phyloP scores from a whole-genome alignment of 768 basidiomycete species.

The Cantharellus cinnabarinus region DNA sequence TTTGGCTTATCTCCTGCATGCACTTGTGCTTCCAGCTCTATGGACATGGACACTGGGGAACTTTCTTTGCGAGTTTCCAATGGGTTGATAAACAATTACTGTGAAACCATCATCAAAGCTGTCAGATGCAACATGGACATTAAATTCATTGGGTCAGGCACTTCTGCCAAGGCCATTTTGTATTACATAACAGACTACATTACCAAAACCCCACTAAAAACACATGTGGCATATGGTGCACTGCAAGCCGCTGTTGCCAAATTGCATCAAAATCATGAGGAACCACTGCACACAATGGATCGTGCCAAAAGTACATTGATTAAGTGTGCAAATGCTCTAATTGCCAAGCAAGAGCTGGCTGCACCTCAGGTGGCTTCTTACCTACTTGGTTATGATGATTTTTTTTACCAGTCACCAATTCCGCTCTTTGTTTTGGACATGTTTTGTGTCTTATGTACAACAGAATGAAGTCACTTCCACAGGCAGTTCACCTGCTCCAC shows the following conservation, averaged over 20 bases:
- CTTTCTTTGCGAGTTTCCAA: constrained; percentile 18
- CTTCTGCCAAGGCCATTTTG: constrained; percentile 23
- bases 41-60: constrained; percentile 12
- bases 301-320: constrained; percentile 19
- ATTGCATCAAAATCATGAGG: constrained; percentile 11
- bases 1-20: constrained; percentile 15
- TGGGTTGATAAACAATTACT: constrained; percentile 26
- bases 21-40: constrained; percentile 1
- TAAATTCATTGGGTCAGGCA: constrained; percentile 25
- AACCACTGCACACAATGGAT: constrained; percentile 8
- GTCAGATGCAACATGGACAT: constrained; percentile 29
- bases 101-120: constrained; percentile 19
- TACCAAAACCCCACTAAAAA: constrained; percentile 23
- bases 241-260: constrained; percentile 19
- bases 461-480: constrained; percentile 5
- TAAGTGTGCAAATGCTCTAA: constrained; percentile 20
- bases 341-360: constrained; percentile 23
- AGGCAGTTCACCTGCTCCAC: background rate
- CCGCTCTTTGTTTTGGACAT: constrained; percentile 19
- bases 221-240: constrained; percentile 22
- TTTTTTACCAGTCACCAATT: constrained; percentile 21
- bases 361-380: constrained; percentile 21
- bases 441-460: constrained; percentile 14
- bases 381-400: constrained; percentile 18
- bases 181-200: constrained; percentile 33